Conservation (phyloP, 805 yeast species). For the Kuraishia piskuri region DNA sequence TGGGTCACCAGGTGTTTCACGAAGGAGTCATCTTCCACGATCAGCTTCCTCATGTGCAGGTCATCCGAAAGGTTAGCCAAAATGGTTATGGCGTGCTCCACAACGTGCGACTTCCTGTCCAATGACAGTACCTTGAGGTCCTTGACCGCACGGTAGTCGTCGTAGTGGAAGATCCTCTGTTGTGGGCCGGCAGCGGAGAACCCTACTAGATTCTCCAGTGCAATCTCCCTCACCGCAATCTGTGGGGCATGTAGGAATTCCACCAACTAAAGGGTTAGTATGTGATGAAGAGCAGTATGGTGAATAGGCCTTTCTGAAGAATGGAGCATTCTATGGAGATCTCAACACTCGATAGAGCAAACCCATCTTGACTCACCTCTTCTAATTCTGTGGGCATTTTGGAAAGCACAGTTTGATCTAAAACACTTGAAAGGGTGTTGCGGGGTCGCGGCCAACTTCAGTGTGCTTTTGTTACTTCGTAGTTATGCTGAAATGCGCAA, state of each 20-base stretch:
- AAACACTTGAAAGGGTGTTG: background rate
- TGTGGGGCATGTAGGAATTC: constrained; percentile 76
- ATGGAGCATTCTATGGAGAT: background rate
- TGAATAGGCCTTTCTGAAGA: too few relatives aligned
- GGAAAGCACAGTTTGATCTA: background rate
- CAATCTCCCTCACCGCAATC: constrained; percentile 73
- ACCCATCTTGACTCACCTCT: constrained; percentile 15
- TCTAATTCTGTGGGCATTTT: constrained; percentile 36
- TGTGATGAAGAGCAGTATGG: background rate
- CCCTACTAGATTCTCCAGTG: constrained; percentile 76
- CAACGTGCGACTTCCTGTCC: constrained; percentile 45
- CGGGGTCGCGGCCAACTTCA: background rate
- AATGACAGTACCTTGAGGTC: constrained; percentile 58
- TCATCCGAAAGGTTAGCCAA: constrained; percentile 80
- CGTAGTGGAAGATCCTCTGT: constrained; percentile 56
- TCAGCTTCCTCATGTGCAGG: constrained; percentile 46
- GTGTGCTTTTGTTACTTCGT: too few relatives aligned
- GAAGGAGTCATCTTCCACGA: constrained; percentile 59
- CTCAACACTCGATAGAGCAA: background rate
- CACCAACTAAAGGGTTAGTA: constrained; percentile 39
- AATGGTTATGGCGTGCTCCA: constrained; percentile 65
- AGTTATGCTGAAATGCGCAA: too few relatives aligned
- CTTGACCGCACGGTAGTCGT: constrained; percentile 59
- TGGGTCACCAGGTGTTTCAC: constrained; percentile 36
- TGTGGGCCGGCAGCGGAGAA: constrained; percentile 67